Evolutionary conservation across 805 yeast species (phyloP).

Genomic region (Myxozyma neotropica): DNA sequence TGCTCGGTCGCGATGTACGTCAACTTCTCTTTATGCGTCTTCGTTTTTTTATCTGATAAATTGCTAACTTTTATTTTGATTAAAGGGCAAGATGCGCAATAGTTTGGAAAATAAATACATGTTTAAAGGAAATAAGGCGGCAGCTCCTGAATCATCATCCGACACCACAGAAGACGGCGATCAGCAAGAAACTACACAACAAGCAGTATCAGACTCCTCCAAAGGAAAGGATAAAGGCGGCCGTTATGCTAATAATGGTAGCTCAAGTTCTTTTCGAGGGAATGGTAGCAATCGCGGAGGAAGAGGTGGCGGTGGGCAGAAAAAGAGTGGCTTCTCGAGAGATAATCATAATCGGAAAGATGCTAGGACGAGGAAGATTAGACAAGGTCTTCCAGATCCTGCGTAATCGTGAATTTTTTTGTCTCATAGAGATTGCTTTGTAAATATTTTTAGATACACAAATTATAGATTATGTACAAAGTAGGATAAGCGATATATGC

Average conservation of each 20-base stretch:
- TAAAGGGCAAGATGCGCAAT: conserved; percentile 50
- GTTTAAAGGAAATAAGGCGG: conserved; percentile 49
- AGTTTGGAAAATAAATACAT: conserved; percentile 63
- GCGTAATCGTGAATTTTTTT: not conserved
- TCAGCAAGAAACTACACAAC: not conserved
- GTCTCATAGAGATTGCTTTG: not conserved
- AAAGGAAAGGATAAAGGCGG: not conserved
- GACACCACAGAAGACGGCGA: not conserved
- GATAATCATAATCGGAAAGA: conserved; percentile 29
- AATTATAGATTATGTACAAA: not conserved
- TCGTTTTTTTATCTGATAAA: not conserved
- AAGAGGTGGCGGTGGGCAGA: conserved; percentile 12
- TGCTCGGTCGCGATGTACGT: conserved; percentile 64
- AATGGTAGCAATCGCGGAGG: conserved; percentile 1
- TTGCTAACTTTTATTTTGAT: too few species aligned
- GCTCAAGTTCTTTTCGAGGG: not conserved
- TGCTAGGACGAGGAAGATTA: conserved; percentile 12
- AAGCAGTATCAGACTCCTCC: not conserved
- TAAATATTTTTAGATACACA: not conserved
- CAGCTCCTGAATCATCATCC: too few species aligned
- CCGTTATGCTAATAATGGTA: not conserved
- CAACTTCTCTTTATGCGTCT: not conserved
- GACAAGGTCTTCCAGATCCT: conserved; percentile 15
- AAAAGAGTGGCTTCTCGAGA: conserved; percentile 14
- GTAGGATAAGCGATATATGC: not conserved